These are phyloP conservation scores for Pseudopyrenochaeta lycopersici DNA, from an alignment of 2,329 filamentous ascomycete species.

Conservation along the genomic window DNA sequence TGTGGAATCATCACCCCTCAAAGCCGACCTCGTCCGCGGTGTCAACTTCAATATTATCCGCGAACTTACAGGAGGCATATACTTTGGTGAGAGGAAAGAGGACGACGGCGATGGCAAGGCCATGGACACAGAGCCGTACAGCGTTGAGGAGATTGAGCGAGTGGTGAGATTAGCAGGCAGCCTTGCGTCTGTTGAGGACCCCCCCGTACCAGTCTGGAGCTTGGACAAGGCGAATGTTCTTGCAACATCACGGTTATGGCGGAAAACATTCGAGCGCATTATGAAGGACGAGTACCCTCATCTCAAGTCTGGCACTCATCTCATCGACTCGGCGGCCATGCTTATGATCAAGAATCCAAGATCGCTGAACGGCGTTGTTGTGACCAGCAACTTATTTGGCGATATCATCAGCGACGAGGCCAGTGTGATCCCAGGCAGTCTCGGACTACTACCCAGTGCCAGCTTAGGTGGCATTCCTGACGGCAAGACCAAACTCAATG, in stretches of 20 bases:
- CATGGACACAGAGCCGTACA: constrained; percentile 88
- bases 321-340: constrained; percentile 98
- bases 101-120: constrained; percentile 78
- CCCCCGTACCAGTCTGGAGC: constrained; percentile 81
- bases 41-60: constrained; percentile 93
- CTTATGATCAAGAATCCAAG: constrained; percentile 94
- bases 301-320: constrained; percentile 83
- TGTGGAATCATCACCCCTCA: constrained; percentile 85
- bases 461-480: constrained; percentile 87
- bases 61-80: constrained; percentile 91
- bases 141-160: constrained; percentile 84
- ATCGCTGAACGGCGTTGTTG: constrained; percentile 85
- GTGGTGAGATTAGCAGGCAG: constrained; percentile 83
- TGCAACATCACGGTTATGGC: constrained; percentile 88
- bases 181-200: constrained; percentile 79
- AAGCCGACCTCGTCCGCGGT: constrained; percentile 82
- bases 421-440: constrained; percentile 88
- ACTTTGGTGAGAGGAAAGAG: constrained; percentile 91
- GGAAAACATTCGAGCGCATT: constrained; percentile 83
- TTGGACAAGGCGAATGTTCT: constrained; percentile 98
- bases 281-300: constrained; percentile 91
- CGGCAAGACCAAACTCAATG: constrained; percentile 84
- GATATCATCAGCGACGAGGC: constrained; percentile 97
- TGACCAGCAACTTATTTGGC: constrained; percentile 94
- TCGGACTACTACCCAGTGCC: constrained; percentile 88